phyloP scores from a whole-genome alignment of 371 early-diverging fungal species.

The Mortierella sp. region DNA sequence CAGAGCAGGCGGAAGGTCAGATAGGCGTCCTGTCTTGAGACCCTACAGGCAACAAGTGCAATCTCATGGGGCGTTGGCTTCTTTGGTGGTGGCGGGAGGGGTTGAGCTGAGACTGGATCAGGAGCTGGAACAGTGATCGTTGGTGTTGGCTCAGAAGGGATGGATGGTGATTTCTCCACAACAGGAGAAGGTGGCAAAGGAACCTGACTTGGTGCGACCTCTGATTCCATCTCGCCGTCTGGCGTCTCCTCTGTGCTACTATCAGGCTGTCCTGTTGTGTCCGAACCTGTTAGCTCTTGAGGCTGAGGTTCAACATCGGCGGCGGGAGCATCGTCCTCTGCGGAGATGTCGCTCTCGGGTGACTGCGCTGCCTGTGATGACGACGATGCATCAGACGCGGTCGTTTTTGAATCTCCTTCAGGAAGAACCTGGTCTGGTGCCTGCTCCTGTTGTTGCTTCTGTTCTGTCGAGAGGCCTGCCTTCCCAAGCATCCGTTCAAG shows the following conservation, averaged over 20 bases:
- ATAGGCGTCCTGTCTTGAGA: slow-evolving; percentile 81
- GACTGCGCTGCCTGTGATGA: no score
- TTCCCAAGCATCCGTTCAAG: slow-evolving; percentile 29
- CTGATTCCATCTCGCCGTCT: slow-evolving; percentile 3
- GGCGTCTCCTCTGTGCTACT: slow-evolving; percentile 3
- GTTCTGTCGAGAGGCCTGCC: slow-evolving; percentile 5
- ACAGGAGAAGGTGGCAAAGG: slow-evolving; percentile 33
- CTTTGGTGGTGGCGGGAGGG: slow-evolving; percentile 9
- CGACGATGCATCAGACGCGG: no score
- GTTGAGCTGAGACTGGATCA: background rate
- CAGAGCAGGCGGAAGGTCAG: slow-evolving; percentile 92
- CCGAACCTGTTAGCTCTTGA: slow-evolving; percentile 23
- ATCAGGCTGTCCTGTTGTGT: slow-evolving; percentile 18
- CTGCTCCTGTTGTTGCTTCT: slow-evolving; percentile 7
- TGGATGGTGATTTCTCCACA: slow-evolving; percentile 29
- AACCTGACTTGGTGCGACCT: slow-evolving; percentile 25
- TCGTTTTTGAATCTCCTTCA: no score
- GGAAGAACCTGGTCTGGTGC: no score
- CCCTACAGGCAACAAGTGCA: slow-evolving; percentile 45
- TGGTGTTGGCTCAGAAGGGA: slow-evolving; percentile 12
- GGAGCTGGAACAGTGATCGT: background rate
- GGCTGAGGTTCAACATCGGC: no score
- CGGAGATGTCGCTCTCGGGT: no score
- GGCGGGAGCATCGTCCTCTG: no score
- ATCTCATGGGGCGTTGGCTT: slow-evolving; percentile 37